Evolutionary conservation across 139 green algal genomes (phyloP).

Genomic region (Ulvella scutata): DNA sequence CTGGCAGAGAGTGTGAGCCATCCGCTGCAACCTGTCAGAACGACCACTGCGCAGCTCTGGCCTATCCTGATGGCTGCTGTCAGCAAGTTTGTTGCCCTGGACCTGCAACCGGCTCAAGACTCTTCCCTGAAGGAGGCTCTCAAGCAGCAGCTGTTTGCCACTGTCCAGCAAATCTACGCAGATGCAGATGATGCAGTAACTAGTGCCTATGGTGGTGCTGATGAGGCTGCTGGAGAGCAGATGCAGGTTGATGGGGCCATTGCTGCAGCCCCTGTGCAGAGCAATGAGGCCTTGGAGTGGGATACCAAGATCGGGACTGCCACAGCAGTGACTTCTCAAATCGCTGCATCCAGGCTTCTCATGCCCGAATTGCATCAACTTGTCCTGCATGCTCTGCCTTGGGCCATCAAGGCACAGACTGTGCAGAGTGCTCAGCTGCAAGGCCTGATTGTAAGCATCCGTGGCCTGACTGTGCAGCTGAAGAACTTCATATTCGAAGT

Average conservation of each 20-base stretch:
- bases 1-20: neutral
- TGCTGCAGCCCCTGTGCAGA: neutral
- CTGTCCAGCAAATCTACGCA: neutral
- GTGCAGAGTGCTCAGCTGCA: neutral
- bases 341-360: neutral
- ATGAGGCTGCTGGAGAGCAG: neutral
- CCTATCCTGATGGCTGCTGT: neutral
- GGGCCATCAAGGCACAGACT: neutral
- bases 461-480: neutral
- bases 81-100: neutral
- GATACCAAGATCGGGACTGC: neutral
- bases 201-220: neutral
- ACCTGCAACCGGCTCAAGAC: neutral
- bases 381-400: neutral
- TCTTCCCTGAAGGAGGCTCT: neutral
- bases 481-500: neutral
- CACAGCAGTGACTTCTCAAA: neutral
- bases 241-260: no score
- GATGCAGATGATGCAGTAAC: neutral
- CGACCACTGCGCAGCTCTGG: neutral
- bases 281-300: no score
- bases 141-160: neutral
- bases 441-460: neutral
- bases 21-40: neutral
- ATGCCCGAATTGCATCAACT: neutral